Base-by-base conservation (phyloP, 2,329 filamentous ascomycete genomes). In the Hymenoscyphus salicellus region DNA sequence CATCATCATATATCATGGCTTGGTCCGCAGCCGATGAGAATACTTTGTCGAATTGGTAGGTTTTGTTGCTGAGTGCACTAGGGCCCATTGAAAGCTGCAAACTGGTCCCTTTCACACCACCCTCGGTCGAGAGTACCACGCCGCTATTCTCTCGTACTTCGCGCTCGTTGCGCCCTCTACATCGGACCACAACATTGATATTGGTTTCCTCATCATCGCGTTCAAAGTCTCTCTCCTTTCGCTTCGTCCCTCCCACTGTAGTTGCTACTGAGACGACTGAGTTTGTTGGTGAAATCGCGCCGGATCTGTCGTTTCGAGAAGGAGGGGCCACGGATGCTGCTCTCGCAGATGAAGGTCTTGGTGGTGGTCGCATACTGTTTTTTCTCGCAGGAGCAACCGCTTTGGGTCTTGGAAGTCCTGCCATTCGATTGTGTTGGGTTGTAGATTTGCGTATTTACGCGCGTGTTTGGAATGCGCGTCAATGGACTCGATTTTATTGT, bases 21-120 rank as follows among this genome's bases (percentile, higher is more conserved):
- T 99, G 95, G 73, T 98, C 95, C 1, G 95, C 94, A 0, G 94
- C 95, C 0, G 91, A 91, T 0, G 95, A 97, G 74, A 97, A 99
- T 69, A 98, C 95, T 75, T 94, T 95, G 78, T 99, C 95, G 76
- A 99, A 99, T 69, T 90, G 89, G 76, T 99, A 99, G 0, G 92
- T 91, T 80, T 98, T 98, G 79, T 99, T 97, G 81, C 89, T 96
- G 64, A 98, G 79, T 38, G 95, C 91, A 77, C 89, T 96, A 0
- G 93, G 89, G 0, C 94, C 95, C 92, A 98, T 97, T 3, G 89
- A 93, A 58, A 99, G 79, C 70, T 96, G 90, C 30, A 99, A 87
- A 46, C 84, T 85, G 73, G 90, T 92, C 55, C 93, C 93, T 78
- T 91, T 94, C 66, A 92, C 88, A n/a, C 92, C 93, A n/a, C 92